These are phyloP conservation scores for Nepenthes alata DNA, from an alignment of 179 eudicot genomes.

Conservation along the genomic window DNA sequence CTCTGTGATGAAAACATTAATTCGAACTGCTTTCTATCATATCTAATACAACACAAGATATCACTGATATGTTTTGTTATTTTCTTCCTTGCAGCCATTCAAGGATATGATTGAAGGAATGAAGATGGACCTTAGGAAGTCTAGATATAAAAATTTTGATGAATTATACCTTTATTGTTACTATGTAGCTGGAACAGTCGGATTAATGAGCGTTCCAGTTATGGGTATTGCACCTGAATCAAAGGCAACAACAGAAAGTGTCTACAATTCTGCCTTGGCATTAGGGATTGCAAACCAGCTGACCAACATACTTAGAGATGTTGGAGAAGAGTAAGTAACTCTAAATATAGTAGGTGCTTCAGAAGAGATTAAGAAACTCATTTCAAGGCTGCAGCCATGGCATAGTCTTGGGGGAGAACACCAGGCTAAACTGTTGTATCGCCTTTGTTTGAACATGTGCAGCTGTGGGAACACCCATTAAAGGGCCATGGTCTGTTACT, in stretches of 20 bases:
- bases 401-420: no score
- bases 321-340: slow-evolving; percentile 83
- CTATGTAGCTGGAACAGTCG: slow-evolving; percentile 90
- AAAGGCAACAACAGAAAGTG: slow-evolving; percentile 62
- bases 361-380: no score
- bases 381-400: no score
- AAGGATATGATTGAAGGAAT: slow-evolving; percentile 60
- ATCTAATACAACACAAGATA: background rate
- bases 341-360: background rate
- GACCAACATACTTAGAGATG: slow-evolving; percentile 84
- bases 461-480: background rate
- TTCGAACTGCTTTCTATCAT: no score
- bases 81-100: slow-evolving; percentile 22
- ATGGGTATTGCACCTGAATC: slow-evolving; percentile 85
- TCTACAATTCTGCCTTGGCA: slow-evolving; percentile 71
- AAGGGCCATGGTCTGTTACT: background rate
- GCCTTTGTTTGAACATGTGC: background rate
- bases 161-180: slow-evolving; percentile 75
- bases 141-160: slow-evolving; percentile 57
- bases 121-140: slow-evolving; percentile 45
- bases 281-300: slow-evolving; percentile 83
- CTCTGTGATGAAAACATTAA: no score
- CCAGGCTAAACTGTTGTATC: background rate
- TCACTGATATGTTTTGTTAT: background rate
- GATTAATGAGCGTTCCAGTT: slow-evolving; percentile 80